phyloP scores from a whole-genome alignment of 495 filamentous ascomycete species.

The Hypomontagnella submonticulosa region DNA sequence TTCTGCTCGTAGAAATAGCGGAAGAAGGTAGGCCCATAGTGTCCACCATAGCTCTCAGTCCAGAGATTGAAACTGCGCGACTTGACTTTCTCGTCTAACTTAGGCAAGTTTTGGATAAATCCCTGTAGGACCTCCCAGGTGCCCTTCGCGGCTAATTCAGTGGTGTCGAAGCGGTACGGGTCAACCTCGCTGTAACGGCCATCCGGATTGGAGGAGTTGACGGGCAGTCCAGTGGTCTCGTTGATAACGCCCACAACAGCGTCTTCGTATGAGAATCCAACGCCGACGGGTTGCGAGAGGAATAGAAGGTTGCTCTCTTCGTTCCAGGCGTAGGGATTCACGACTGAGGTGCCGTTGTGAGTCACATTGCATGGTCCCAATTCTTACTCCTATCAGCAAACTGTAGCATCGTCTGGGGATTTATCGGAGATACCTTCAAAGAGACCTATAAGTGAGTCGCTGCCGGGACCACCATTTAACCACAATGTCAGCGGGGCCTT shows the following conservation, averaged over 20 bases:
- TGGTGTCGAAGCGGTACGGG: conserved; percentile 53
- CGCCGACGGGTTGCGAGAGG: conserved; percentile 71
- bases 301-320: conserved; percentile 74
- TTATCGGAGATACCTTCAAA: conserved; percentile 62
- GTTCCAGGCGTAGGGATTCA: conserved; percentile 73
- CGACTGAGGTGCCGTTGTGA: conserved; percentile 58
- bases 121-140: conserved; percentile 60
- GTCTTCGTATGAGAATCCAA: conserved; percentile 67
- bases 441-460: conserved; percentile 69
- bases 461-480: conserved; percentile 70
- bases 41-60: conserved; percentile 66
- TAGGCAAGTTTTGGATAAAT: conserved; percentile 50
- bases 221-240: conserved; percentile 39
- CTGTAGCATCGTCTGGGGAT: neutral
- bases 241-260: conserved; percentile 45
- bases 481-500: conserved; percentile 69
- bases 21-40: conserved; percentile 59
- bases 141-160: conserved; percentile 59
- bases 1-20: conserved; percentile 68
- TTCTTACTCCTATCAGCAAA: conserved; percentile 49
- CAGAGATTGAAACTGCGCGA: conserved; percentile 66
- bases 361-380: conserved; percentile 69
- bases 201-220: conserved; percentile 38
- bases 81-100: conserved; percentile 50
- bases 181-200: conserved; percentile 49